Evolutionary conservation across 2,329 filamentous ascomycete genomes (phyloP), one percentile per base, ranked within the genome.

Genomic region (Pyricularia grisea): DNA sequence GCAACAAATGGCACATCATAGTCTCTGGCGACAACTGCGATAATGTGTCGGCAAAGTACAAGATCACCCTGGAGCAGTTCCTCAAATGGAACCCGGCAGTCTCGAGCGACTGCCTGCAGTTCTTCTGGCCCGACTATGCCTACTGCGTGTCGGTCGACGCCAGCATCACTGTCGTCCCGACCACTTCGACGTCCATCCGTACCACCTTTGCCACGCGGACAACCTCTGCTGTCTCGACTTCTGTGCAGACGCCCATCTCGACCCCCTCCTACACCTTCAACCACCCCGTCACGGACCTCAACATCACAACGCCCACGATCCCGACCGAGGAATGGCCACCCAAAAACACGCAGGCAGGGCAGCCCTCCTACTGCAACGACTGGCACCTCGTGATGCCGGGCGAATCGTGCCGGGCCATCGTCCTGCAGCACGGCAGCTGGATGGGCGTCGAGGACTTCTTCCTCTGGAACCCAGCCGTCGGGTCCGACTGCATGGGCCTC

Each of bases 391-490:
- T 73, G 27, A 64, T 60, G 42, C 36, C 63, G 23, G 70, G 68
- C 27, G 71, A 72, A 42, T 67, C 65, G 2, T 72, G 72, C 65
- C 67, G 67, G 36, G 33, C 58, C 31, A 69, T 72, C 33, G 68
- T 70, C 3, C 27, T 20, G 17, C 65, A 68, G 64, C 63, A 70
- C 63, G 33, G 68, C 66, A 70, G 61, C 20, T 67, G 30, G 20
- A n/a, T 73, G 64, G 67, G 67, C 23, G 20, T 70, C 12, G n/a
- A 31, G 7, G 65, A 72, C 33, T 70, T 72, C 30, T 70, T 70
- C 55, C 68, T 58, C 17, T 73, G 70, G 71, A 73, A 72, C 64
- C 70, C 71, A 4, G 68, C 67, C 4, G 55, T 71, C 23, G 68
- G 50, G 20, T 42, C n/a, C 20, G 70, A 72, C 67, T 72, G 72